A percentile compares a stretch with the other conserved stretches of the same genome.
Conservation (phyloP, 257 asterid genomes). For the Cinchona pubescens region DNA sequence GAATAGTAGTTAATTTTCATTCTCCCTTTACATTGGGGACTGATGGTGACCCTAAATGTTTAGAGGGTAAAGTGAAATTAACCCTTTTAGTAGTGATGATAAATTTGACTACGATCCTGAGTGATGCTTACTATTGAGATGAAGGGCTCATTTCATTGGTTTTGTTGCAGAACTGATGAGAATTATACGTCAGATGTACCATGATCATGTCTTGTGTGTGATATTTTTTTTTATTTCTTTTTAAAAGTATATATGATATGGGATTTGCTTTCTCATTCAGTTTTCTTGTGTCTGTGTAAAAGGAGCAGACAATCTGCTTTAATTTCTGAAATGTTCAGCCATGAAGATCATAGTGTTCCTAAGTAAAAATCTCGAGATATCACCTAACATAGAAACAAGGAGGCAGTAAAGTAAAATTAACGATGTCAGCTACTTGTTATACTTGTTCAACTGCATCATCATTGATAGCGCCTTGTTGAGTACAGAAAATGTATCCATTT, state of each 20-base stretch:
- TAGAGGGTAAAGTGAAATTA: no score
- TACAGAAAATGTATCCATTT: neutral
- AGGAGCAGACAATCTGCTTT: neutral
- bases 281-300: neutral
- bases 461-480: neutral
- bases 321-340: neutral
- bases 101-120: neutral
- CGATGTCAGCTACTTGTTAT: neutral
- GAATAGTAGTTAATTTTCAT: no score
- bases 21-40: no score
- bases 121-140: neutral
- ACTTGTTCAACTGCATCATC: neutral
- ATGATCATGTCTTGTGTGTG: neutral
- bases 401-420: neutral
- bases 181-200: neutral
- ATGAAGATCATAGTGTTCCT: neutral
- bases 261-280: neutral
- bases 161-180: neutral
- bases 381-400: neutral
- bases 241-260: no score
- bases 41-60: no score
- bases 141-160: neutral
- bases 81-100: neutral
- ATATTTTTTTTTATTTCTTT: neutral
- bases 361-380: neutral